These are phyloP conservation scores for Penicillium occitanis DNA, from an alignment of 2,329 filamentous ascomycete species.

Conservation along the genomic window DNA sequence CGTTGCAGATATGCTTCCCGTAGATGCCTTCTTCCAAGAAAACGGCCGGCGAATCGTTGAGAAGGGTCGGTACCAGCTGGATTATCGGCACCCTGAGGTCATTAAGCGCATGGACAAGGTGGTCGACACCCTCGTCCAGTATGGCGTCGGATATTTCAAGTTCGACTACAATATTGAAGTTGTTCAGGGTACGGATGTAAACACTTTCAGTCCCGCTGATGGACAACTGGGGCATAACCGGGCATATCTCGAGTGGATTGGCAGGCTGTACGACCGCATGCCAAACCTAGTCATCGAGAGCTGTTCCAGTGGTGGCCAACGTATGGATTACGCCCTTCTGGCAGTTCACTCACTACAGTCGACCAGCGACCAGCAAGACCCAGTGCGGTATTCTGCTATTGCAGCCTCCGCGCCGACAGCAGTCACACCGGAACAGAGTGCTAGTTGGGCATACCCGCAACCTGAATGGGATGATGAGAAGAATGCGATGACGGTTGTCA, in stretches of 20 bases:
- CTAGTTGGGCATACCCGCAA: constrained; percentile 40
- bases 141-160: constrained; percentile 39
- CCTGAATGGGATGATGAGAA: constrained; percentile 35
- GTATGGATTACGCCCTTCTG: constrained; percentile 40
- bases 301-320: constrained; percentile 39
- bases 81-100: constrained; percentile 33
- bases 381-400: constrained; percentile 34
- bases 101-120: constrained; percentile 27
- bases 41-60: constrained; percentile 34
- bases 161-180: constrained; percentile 43
- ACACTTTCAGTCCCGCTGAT: constrained; percentile 26
- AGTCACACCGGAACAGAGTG: constrained; percentile 38
- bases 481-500: constrained; percentile 38
- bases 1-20: constrained; percentile 29
- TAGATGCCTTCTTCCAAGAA: constrained; percentile 36
- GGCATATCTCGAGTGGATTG: constrained; percentile 37
- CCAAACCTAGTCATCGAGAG: constrained; percentile 37
- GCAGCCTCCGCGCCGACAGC: constrained; percentile 34
- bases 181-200: constrained; percentile 34
- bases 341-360: constrained; percentile 35
- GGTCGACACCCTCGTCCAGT: constrained; percentile 30
- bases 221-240: constrained; percentile 35
- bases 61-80: constrained; percentile 36
- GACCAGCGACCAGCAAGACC: constrained; percentile 40
- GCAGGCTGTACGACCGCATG: constrained; percentile 28